Percentiles rank a stretch among this genome's conserved stretches.
Evolutionary conservation across 305 asterid species (phyloP).

Genomic region (Solanum chacoense): DNA sequence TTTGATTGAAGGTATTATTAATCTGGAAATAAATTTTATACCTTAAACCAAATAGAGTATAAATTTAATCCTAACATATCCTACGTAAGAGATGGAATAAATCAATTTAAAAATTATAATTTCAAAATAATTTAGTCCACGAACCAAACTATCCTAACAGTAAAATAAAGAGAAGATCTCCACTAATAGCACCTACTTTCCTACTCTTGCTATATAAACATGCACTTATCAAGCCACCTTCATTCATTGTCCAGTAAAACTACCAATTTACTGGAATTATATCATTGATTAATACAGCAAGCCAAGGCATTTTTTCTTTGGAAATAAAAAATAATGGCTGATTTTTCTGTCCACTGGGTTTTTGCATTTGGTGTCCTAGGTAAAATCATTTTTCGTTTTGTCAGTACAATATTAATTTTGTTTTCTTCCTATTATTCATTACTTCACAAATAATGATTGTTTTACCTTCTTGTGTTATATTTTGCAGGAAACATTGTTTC

Average conservation of each 20-base stretch:
- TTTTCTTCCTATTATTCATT: neutral
- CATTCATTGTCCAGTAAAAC: constrained; percentile 3
- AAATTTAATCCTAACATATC: neutral
- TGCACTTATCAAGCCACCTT: neutral
- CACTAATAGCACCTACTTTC: neutral
- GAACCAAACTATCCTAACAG: neutral
- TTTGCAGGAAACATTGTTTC: constrained; percentile 40
- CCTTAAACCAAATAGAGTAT: neutral
- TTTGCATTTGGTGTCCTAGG: constrained; percentile 1
- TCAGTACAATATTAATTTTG: no score
- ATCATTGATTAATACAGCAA: neutral
- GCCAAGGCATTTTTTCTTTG: neutral
- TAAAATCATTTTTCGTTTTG: no score
- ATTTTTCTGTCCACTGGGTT: neutral
- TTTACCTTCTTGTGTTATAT: neutral
- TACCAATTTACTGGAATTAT: neutral
- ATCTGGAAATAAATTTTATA: neutral
- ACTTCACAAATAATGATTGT: neutral
- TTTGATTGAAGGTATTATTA: neutral
- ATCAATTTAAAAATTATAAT: neutral
- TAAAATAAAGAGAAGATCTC: neutral
- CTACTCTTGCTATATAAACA: neutral
- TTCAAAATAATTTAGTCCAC: neutral
- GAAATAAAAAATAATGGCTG: neutral
- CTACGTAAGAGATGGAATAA: neutral